Evolutionary conservation across 139 green algal genomes (phyloP).

Genomic region (Chlamydomonas sp.): DNA sequence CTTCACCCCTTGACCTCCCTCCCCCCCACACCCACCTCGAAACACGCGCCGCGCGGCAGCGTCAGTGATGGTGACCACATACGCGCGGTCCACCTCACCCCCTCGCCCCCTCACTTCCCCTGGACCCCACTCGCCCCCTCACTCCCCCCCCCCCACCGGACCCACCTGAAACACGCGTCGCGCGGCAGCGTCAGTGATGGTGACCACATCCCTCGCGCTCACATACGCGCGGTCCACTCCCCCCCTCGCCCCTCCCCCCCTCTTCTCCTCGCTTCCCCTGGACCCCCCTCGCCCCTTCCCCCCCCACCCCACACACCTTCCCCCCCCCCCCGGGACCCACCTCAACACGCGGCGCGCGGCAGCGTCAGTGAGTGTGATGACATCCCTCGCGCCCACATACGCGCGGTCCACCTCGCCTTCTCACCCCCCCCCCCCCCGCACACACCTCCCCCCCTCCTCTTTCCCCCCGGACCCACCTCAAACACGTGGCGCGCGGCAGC

Average conservation of each 20-base stretch:
- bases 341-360: no score
- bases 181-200: neutral
- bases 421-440: neutral
- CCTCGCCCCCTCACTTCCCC: neutral
- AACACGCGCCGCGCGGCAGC: no score
- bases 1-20: no score
- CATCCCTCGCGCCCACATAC: neutral
- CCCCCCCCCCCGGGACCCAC: neutral
- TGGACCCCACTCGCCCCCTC: neutral
- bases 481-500: no score
- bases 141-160: no score
- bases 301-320: neutral
- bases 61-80: no score
- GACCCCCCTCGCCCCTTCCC: neutral
- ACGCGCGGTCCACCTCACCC: neutral
- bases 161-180: neutral
- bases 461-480: neutral
- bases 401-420: neutral
- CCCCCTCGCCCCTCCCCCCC: no score
- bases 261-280: no score
- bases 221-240: no score
- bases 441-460: neutral
- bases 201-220: conserved; percentile 19
- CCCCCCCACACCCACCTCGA: no score
- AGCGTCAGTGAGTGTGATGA: no score